phyloP scores from a whole-genome alignment of 23 red algal species.

The Gracilaria gracilis region DNA sequence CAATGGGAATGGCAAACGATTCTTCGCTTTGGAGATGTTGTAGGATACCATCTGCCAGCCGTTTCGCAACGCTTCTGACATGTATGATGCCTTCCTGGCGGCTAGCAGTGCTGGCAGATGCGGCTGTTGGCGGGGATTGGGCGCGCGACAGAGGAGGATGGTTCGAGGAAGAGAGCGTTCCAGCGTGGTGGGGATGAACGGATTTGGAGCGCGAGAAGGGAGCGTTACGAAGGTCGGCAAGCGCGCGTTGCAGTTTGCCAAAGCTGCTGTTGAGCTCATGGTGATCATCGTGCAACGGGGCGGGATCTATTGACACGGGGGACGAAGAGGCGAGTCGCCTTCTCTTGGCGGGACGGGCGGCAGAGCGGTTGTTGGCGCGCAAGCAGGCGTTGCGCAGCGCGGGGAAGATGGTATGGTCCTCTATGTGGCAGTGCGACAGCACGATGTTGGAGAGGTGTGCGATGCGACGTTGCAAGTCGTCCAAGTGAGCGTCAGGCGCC shows the following conservation, averaged over 20 bases:
- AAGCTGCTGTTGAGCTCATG: slow-evolving; percentile 12
- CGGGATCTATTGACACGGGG: slow-evolving; percentile 23
- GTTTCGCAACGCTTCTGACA: slow-evolving; percentile 1
- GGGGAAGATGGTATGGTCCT: slow-evolving; percentile 45
- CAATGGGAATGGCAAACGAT: slow-evolving; percentile 26
- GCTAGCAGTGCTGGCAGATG: not conserved
- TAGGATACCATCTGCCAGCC: not conserved
- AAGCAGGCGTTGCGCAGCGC: not conserved
- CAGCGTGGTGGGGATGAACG: not conserved
- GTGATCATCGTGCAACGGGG: slow-evolving; percentile 14
- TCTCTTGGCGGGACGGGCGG: not conserved
- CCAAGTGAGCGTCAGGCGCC: slow-evolving; percentile 54
- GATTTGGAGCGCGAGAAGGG: not conserved
- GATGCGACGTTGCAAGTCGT: slow-evolving; percentile 49
- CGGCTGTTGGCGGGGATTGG: not conserved
- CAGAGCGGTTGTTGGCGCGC: not conserved
- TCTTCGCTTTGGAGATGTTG: slow-evolving; percentile 45
- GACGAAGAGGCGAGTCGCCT: slow-evolving; percentile 1
- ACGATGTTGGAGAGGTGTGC: slow-evolving; percentile 25
- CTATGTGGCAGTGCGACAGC: slow-evolving; percentile 16
- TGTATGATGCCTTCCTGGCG: slow-evolving; percentile 38
- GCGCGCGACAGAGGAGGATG: not conserved
- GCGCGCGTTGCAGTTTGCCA: not conserved
- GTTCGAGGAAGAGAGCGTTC: not conserved
- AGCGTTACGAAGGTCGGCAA: not conserved